Base-by-base conservation (phyloP, 2,329 filamentous ascomycete genomes). In the Cladosporium sp. region DNA sequence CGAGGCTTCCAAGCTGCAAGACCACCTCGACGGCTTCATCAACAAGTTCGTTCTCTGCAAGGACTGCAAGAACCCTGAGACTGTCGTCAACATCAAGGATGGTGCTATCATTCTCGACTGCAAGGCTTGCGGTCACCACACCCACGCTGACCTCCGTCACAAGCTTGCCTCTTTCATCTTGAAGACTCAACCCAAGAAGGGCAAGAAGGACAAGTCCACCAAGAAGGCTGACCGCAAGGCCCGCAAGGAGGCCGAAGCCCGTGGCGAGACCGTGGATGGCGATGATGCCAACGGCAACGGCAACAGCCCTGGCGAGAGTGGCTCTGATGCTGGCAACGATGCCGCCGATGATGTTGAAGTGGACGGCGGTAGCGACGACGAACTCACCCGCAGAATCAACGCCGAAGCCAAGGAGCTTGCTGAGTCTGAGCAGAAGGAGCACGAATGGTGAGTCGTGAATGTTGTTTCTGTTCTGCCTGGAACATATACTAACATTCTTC, bases 51-150 rank as follows among this genome's bases (percentile, higher is more conserved):
- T 99, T 71, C 92, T 99, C 65, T 99, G 94, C 89, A 96, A 95
- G 82, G 93, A 95, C 76, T 99, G 94, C 88, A 96, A 96, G 86
- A 99, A 99, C 77, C 94, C 94, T 37, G 94, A 99, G 83, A 99
- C 94, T 66, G 92, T 95, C 66, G 88, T 97, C 72, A 86, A 89
- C 72, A 91, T 97, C 83, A 97, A 96, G 79, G 92, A 97, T 70
- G 90, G 89, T 58, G 86, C 84, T 73, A 97, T 99, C 75, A 78
- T 90, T 63, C 87, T 97, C 67, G 94, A 99, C 79, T 99, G 94
- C 88, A 99, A 99, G 81, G 94, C 94, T 63, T 99, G 94, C 73
- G 94, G 94, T 73, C 89, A 96, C 78, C 92, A 91, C 72, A 89
- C 89, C 66, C 88, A 94, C 64, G 93, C 96, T 58, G 93, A 97